A percentile compares a stretch with the other conserved stretches of the same genome.
Evolutionary conservation across 2,329 filamentous ascomycete species (phyloP).

Genomic region (Capronia americana): DNA sequence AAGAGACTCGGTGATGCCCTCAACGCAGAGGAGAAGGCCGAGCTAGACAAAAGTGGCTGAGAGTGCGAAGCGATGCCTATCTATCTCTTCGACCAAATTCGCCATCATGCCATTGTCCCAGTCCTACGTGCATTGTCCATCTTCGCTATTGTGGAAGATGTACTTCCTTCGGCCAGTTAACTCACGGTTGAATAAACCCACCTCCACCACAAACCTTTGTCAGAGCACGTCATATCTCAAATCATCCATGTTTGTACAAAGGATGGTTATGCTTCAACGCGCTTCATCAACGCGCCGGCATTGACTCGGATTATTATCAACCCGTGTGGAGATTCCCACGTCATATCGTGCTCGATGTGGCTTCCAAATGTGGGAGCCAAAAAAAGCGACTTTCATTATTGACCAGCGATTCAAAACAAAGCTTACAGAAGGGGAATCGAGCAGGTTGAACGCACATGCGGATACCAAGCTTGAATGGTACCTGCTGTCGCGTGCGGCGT

Average conservation of each 20-base stretch:
- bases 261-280: constrained; percentile 11
- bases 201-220: constrained; percentile 9
- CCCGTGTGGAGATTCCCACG: neutral
- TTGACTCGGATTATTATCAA: constrained; percentile 16
- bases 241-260: constrained; percentile 8
- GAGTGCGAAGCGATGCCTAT: constrained; percentile 5
- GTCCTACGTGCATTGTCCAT: constrained; percentile 25
- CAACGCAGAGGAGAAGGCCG: constrained; percentile 57
- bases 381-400: constrained; percentile 6
- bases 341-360: constrained; percentile 8
- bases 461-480: neutral
- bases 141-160: constrained; percentile 20
- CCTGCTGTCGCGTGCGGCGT: constrained; percentile 6
- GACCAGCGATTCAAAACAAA: neutral
- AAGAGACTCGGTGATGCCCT: constrained; percentile 62
- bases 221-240: constrained; percentile 14
- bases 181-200: constrained; percentile 11
- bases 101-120: constrained; percentile 19
- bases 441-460: neutral
- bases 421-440: constrained; percentile 1
- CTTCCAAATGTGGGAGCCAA: constrained; percentile 7
- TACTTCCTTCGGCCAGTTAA: constrained; percentile 17
- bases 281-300: neutral
- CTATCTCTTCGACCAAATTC: constrained; percentile 4
- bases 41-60: constrained; percentile 48